Base-by-base conservation (phyloP, 2,329 filamentous ascomycete species). In the Pseudocercospora cruenta region DNA sequence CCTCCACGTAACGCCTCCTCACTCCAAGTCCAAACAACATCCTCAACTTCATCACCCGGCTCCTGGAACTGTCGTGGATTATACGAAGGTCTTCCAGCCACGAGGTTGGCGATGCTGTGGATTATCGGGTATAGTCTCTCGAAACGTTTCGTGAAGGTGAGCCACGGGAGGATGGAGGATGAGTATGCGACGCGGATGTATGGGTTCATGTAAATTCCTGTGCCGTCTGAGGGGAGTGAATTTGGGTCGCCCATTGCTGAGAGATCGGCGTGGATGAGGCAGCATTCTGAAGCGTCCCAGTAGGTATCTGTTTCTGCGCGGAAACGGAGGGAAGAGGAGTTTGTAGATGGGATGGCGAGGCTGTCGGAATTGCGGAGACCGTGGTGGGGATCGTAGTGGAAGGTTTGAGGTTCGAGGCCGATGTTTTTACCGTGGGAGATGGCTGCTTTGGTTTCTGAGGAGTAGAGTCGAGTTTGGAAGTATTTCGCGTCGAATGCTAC, bases 181-280 rank as follows among this genome's bases (percentile, higher is more conserved):
- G 86, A 84, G 75, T 93, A 93, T 1, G 90, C 88, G 4, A 91
- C 89, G 19, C 91, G 86, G 51, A 93, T 85, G 73, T 86, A 93
- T 0, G 91, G 91, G 74, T 93, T 93, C 82, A 93, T 86, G 74
- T 87, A 93, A 60, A 92, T 88, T 1, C 86, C 88, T 0, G 84
- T 84, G 45, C 86, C 82, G 9, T 75, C 71, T 55, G 54, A 22
- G 28, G 62, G 39, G n/a, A 64, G 47, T 39, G n/a, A n/a, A n/a
- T n/a, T n/a, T n/a, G 68, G 60, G 57, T 33, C 45, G 69, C 76
- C 59, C 76, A 76, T 36, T 24, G 67, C 63, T 36, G 72, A 63
- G 28, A 84, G 75, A 65, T 83, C 82, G 3, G 81, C 82, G 67
- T 84, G 78, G 64, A 84, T 79, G 33, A 84, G 73, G 65, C 82